phyloP scores from a whole-genome alignment of 2,329 filamentous ascomycete species.

The Colletotrichum orchidophilum region DNA sequence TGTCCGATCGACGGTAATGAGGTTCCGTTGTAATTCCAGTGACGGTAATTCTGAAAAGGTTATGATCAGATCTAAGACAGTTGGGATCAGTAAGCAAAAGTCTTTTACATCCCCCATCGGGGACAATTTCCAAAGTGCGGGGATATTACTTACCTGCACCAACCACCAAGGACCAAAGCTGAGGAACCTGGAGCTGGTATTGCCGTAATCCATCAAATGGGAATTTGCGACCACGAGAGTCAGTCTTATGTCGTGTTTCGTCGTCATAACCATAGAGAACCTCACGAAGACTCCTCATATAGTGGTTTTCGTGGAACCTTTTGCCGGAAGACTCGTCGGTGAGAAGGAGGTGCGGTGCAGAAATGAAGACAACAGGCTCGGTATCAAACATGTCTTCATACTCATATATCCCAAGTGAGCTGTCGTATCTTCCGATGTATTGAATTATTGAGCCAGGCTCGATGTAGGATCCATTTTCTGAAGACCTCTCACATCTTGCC shows the following conservation, averaged over 20 bases:
- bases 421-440: conserved; percentile 7
- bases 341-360: neutral
- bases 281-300: neutral
- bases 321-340: neutral
- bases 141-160: neutral
- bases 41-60: neutral
- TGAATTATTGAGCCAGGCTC: conserved; percentile 9
- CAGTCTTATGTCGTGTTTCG: neutral
- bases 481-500: neutral
- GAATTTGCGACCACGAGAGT: neutral
- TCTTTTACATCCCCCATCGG: too few species aligned
- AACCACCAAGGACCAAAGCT: neutral
- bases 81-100: neutral
- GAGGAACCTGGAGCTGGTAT: neutral
- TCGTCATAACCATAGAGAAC: conserved; percentile 14
- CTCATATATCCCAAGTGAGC: neutral
- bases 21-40: neutral
- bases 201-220: neutral
- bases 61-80: neutral
- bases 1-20: neutral
- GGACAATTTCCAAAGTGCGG: too few species aligned
- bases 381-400: conserved; percentile 4
- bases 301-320: neutral
- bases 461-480: neutral
- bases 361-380: conserved; percentile 4